These are phyloP conservation scores for Leccinum fuscescens DNA, from an alignment of 1,284 basidiomycete genomes.

Conservation along the genomic window DNA sequence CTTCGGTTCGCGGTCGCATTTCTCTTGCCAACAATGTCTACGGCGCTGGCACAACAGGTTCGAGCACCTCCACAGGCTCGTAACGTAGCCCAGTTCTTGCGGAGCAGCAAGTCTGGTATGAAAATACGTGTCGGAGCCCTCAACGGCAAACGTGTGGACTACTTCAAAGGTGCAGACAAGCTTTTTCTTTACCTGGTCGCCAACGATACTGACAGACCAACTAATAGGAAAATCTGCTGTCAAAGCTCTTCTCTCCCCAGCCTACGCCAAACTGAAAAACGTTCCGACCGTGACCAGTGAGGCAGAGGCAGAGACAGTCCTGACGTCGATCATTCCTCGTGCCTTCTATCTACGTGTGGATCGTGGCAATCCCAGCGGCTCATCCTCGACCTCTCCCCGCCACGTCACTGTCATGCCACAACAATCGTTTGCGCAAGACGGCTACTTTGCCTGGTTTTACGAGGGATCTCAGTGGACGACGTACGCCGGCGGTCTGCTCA, in stretches of 20 bases:
- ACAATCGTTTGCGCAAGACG: conserved; percentile 56
- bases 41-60: conserved; percentile 64
- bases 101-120: conserved; percentile 82
- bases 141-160: conserved; percentile 94
- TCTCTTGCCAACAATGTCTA: conserved; percentile 27
- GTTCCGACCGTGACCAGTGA: conserved; percentile 78
- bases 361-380: conserved; percentile 69
- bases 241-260: conserved; percentile 88
- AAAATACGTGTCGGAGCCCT: conserved; percentile 89
- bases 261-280: conserved; percentile 86
- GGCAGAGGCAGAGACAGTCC: conserved; percentile 69
- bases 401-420: conserved; percentile 77
- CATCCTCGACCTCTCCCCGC: conserved; percentile 74
- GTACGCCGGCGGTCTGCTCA: conserved; percentile 87
- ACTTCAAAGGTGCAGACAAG: conserved; percentile 79
- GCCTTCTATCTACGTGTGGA: conserved; percentile 91
- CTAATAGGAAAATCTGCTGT: conserved; percentile 83
- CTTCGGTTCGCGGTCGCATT: background rate
- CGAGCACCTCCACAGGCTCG: conserved; percentile 76
- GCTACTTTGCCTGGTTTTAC: conserved; percentile 96
- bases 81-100: conserved; percentile 81
- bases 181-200: background rate
- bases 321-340: conserved; percentile 76
- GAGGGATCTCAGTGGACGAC: conserved; percentile 93
- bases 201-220: background rate